Evolutionary conservation across 192 early-diverging fungal species (phyloP).

Genomic region (Backusella mclennaniae): DNA sequence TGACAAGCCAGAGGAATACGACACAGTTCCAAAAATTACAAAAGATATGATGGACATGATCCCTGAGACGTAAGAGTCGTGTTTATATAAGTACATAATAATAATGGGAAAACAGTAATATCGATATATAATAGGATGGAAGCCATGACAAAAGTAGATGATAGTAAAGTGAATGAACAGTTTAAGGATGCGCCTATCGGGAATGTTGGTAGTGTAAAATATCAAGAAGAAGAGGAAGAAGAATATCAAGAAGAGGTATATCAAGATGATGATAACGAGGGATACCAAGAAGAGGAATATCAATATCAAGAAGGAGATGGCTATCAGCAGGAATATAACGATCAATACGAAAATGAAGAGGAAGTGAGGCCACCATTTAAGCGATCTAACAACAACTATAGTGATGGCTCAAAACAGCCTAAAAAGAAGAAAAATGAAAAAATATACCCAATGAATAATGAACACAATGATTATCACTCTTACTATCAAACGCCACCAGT

Average conservation of each 20-base stretch:
- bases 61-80: neutral
- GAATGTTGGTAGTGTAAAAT: too few species aligned
- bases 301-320: constrained; percentile 8
- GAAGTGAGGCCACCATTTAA: neutral
- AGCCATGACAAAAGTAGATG: neutral
- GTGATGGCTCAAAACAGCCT: neutral
- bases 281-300: constrained; percentile 7
- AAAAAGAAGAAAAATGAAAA: neutral
- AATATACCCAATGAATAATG: neutral
- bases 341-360: neutral
- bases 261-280: constrained; percentile 3
- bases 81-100: neutral
- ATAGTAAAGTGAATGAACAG: neutral
- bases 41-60: neutral
- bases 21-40: neutral
- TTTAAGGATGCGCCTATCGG: neutral
- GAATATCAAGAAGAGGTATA: constrained; percentile 13
- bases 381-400: neutral
- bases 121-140: neutral
- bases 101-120: neutral
- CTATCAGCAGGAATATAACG: constrained; percentile 1
- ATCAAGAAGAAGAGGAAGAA: constrained; percentile 9
- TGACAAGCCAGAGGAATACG: neutral
- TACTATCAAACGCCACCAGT: neutral
- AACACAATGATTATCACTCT: neutral